Conservation (phyloP, 352 stramenopile species). For the Phytophthora citrophthora region DNA sequence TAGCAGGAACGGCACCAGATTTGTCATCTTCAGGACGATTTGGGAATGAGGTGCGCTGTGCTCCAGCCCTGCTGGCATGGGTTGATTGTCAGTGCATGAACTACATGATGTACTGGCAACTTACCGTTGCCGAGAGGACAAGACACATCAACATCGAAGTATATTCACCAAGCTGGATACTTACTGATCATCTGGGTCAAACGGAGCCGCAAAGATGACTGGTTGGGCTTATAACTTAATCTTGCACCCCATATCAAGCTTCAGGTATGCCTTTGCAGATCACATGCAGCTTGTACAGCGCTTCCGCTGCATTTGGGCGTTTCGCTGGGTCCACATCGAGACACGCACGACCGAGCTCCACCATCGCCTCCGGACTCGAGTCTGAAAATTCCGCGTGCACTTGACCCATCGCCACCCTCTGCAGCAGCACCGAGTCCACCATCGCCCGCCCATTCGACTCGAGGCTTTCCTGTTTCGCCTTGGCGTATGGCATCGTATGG, state of each 20-base stretch:
- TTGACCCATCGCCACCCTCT: constrained; percentile 25
- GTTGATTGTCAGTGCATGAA: too few species aligned
- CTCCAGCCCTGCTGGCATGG: too few species aligned
- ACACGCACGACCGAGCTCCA: constrained; percentile 24
- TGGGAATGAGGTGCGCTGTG: too few species aligned
- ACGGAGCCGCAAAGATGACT: too few species aligned
- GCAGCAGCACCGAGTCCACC: constrained; percentile 30
- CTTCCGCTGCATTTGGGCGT: constrained; percentile 32
- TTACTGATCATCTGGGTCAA: too few species aligned
- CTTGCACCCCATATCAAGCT: neutral
- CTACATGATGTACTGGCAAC: too few species aligned
- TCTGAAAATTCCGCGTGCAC: constrained; percentile 32
- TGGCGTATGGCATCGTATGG: constrained; percentile 57
- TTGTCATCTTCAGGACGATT: too few species aligned
- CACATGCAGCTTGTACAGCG: constrained; percentile 37
- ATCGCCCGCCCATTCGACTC: constrained; percentile 22
- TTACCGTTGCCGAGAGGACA: too few species aligned
- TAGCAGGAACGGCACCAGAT: too few species aligned
- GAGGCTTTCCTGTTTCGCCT: constrained; percentile 41
- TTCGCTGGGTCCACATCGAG: constrained; percentile 23
- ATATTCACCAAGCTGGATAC: too few species aligned
- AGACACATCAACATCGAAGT: too few species aligned
- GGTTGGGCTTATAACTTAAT: constrained; percentile 21
- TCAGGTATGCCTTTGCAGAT: constrained; percentile 18
- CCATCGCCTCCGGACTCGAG: constrained; percentile 23